Evolutionary conservation across 2,329 filamentous ascomycete species (phyloP).

Genomic region (Knoxdaviesia proteae): DNA sequence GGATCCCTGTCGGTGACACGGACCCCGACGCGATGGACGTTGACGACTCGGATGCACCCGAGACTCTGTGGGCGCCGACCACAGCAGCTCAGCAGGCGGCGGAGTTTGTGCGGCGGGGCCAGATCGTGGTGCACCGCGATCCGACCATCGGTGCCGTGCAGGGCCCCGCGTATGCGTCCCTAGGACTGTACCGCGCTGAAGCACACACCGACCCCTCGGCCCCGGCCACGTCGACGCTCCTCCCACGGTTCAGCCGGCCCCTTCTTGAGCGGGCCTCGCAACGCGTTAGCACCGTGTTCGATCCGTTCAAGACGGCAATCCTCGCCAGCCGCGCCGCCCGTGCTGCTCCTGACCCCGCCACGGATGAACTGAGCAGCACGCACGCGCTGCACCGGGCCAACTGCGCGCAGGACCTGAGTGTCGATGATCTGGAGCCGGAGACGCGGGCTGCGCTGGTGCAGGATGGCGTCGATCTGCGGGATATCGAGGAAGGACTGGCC

Average conservation of each 20-base stretch:
- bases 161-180: conserved; percentile 27
- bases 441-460: conserved; percentile 6
- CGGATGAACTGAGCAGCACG: background rate
- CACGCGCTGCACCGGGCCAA: conserved; percentile 10
- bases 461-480: conserved; percentile 6
- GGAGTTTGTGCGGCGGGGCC: conserved; percentile 8
- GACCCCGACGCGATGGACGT: conserved; percentile 6
- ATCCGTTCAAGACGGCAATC: too few relatives aligned
- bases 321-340: too few relatives aligned
- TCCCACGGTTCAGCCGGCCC: background rate
- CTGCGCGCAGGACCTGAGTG: conserved; percentile 10
- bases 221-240: conserved; percentile 12
- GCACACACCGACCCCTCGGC: conserved; percentile 25
- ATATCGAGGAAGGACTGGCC: too few relatives aligned
- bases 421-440: conserved; percentile 5
- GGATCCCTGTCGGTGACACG: background rate
- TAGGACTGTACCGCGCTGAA: conserved; percentile 24
- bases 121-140: conserved; percentile 21
- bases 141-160: conserved; percentile 32
- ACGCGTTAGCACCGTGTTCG: conserved; percentile 1
- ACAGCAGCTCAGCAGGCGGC: too few relatives aligned
- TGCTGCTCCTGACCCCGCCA: too few relatives aligned
- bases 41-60: conserved; percentile 3
- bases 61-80: conserved; percentile 13
- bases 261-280: background rate